Evolutionary conservation across 345 rosid species (phyloP).

Genomic region (Clausena lansium): DNA sequence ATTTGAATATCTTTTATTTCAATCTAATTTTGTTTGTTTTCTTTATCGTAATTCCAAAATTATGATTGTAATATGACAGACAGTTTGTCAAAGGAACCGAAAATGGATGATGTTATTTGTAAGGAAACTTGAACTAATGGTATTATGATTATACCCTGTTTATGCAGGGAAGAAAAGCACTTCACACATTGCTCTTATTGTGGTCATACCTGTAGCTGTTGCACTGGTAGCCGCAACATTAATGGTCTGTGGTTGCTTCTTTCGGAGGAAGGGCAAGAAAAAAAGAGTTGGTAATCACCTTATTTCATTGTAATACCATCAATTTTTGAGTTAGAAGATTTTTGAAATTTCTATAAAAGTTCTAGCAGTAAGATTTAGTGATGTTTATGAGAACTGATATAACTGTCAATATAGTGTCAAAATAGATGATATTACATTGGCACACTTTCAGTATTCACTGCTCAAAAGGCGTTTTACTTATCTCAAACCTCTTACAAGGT

Average conservation of each 20-base stretch:
- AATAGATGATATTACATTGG: background rate
- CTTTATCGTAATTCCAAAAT: background rate
- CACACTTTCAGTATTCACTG: background rate
- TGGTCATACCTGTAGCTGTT: conserved; percentile 18
- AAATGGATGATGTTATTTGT: background rate
- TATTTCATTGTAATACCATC: background rate
- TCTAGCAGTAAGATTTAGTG: background rate
- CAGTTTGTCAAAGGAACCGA: background rate
- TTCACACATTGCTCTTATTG: conserved; percentile 9
- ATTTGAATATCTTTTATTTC: background rate
- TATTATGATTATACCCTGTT: background rate
- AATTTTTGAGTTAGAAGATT: background rate
- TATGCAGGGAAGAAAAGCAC: conserved; percentile 22
- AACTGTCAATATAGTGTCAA: background rate
- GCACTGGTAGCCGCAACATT: conserved; percentile 3
- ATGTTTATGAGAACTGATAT: background rate
- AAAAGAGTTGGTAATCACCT: conserved; percentile 18
- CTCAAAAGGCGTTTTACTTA: background rate
- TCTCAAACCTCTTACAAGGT: background rate
- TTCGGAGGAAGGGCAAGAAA: conserved; percentile 17
- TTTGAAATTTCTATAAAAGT: background rate
- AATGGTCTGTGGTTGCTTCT: conserved; percentile 21
- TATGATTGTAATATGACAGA: background rate
- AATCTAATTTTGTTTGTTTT: background rate
- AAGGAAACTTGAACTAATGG: background rate